Evolutionary conservation across 1,139 yeast genomes (phyloP).

Genomic region (Suhomyces choctaworum): DNA sequence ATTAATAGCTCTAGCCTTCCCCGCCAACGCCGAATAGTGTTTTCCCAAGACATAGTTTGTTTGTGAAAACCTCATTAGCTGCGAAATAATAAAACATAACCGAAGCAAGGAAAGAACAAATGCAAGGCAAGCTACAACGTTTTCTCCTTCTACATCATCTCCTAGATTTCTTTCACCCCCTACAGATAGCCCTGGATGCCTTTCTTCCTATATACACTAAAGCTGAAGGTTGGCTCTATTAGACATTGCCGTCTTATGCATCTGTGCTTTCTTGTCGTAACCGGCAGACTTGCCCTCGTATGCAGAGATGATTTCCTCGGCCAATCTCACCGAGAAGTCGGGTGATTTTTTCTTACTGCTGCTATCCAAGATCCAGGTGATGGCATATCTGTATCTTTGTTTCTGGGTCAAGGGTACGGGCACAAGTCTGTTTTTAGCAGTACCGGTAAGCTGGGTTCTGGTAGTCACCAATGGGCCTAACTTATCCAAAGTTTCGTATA

Average conservation of each 20-base stretch:
- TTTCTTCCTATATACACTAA: slow-evolving; percentile 16
- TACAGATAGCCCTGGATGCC: background rate
- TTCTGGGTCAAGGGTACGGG: slow-evolving; percentile 83
- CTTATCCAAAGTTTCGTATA: slow-evolving; percentile 73
- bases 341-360: slow-evolving; percentile 75
- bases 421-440: slow-evolving; percentile 76
- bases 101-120: background rate
- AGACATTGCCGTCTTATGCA: slow-evolving; percentile 83
- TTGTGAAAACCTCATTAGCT: slow-evolving; percentile 7
- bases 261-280: slow-evolving; percentile 76
- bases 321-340: slow-evolving; percentile 83
- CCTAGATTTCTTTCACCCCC: background rate
- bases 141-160: background rate
- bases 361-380: slow-evolving; percentile 87
- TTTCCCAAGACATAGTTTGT: slow-evolving; percentile 1
- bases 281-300: slow-evolving; percentile 79
- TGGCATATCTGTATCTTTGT: slow-evolving; percentile 84
- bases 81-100: background rate
- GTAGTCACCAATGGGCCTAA: slow-evolving; percentile 85
- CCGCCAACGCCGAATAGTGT: slow-evolving; percentile 11
- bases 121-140: background rate
- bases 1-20: slow-evolving; percentile 13
- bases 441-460: slow-evolving; percentile 78
- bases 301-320: slow-evolving; percentile 84
- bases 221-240: slow-evolving; percentile 72